These are phyloP conservation scores for Backusella luteola DNA, from an alignment of 192 early-diverging fungal genomes.

Conservation along the genomic window DNA sequence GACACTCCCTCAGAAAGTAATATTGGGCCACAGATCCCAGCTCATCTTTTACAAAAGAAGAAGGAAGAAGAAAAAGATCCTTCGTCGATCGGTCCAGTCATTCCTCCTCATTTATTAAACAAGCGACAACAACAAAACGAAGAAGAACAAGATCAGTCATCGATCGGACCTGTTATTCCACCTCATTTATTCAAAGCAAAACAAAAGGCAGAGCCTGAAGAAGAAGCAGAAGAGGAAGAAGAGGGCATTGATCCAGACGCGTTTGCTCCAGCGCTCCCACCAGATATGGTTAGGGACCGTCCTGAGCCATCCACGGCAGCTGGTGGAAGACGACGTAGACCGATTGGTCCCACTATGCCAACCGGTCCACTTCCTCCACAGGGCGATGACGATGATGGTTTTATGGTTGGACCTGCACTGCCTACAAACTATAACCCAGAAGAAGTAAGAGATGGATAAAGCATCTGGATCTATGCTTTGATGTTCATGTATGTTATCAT, in stretches of 20 bases:
- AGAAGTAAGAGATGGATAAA: conserved; percentile 1
- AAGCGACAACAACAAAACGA: background rate
- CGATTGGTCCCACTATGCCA: conserved; percentile 23
- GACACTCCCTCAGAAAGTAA: background rate
- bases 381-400: conserved; percentile 23
- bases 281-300: conserved; percentile 22
- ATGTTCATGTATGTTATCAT: background rate
- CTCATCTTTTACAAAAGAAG: conserved; percentile 12
- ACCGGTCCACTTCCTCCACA: background rate
- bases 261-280: conserved; percentile 32
- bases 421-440: conserved; percentile 17
- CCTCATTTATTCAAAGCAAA: conserved; percentile 4
- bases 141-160: background rate
- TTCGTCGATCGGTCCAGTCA: background rate
- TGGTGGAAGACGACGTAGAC: conserved; percentile 17
- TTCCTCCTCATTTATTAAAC: conserved; percentile 9
- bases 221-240: background rate
- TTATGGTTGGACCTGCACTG: conserved; percentile 25
- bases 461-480: background rate
- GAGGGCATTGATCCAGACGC: conserved; percentile 19
- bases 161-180: conserved; percentile 10
- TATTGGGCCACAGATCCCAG: conserved; percentile 17
- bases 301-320: background rate
- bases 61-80: background rate
- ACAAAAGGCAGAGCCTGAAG: background rate